Evolutionary conservation across 495 filamentous ascomycete species (phyloP), one percentile per base, ranked within the genome.

Genomic region (Aspergillus coremiiformis): DNA sequence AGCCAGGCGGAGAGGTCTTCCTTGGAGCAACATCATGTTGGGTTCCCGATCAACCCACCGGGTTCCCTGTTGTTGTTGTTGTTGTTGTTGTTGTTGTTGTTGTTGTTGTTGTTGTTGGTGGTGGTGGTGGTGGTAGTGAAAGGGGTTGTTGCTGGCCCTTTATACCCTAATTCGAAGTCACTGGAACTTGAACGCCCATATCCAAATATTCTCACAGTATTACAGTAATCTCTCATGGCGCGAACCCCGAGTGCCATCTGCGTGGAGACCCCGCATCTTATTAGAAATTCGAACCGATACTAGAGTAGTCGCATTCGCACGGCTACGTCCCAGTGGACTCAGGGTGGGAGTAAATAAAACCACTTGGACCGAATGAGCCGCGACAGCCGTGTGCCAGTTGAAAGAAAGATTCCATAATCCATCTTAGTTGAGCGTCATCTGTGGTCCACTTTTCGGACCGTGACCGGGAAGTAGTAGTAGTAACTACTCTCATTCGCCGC

Each of bases 1-100:
- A 6, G 63, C 66, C 24, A 63, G 2, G 27, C 52, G 58, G 14
- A 66, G 53, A 15, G 57, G 11, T 22, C 39, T 49, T 17, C 47
- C 47, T 23, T 8, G 33, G 32, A 49, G 33, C 44, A 47, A 12
- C 9, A 29, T 47, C 14, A 27, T 21, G 10, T 32, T 32, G 17
- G 26, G n/a, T 32, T n/a, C n/a, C n/a, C n/a, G n/a, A n/a, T n/a
- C n/a, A n/a, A n/a, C n/a, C n/a, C n/a, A n/a, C n/a, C n/a, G n/a
- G n/a, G n/a, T n/a, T n/a, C n/a, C n/a, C n/a, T n/a, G n/a, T n/a
- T n/a, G n/a, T n/a, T n/a, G n/a, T n/a, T n/a, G n/a, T n/a, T n/a
- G n/a, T n/a, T n/a, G n/a, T n/a, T n/a, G n/a, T n/a, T n/a, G n/a
- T n/a, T n/a, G n/a, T n/a, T n/a, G n/a, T n/a, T n/a, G n/a, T n/a